Evolutionary conservation across 345 rosid genomes (phyloP).

Genomic region (Salix suchowensis): DNA sequence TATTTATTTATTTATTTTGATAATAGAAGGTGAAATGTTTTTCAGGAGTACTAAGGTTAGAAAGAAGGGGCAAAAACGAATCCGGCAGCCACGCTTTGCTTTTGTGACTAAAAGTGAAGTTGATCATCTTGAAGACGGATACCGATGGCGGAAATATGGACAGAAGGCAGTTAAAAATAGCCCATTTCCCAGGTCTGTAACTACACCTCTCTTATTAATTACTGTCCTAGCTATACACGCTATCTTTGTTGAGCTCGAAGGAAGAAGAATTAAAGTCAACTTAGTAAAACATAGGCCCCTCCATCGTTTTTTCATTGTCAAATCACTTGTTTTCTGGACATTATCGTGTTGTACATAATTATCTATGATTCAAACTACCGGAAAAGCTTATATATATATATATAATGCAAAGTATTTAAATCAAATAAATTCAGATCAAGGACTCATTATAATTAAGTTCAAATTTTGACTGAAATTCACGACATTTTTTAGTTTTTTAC

Average conservation of each 20-base stretch:
- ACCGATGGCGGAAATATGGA: slow-evolving; percentile 84
- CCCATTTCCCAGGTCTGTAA: slow-evolving; percentile 74
- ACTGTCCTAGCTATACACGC: not conserved
- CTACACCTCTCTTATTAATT: not conserved
- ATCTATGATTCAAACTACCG: too few relatives aligned
- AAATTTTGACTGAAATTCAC: too few relatives aligned
- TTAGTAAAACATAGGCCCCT: not conserved
- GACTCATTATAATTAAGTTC: too few relatives aligned
- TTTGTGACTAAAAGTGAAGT: slow-evolving; percentile 94
- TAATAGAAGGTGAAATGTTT: slow-evolving; percentile 32
- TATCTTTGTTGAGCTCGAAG: not conserved
- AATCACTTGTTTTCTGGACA: too few relatives aligned
- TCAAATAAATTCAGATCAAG: too few relatives aligned
- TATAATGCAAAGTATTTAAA: too few relatives aligned
- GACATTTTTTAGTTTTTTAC: too few relatives aligned
- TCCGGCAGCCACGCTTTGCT: slow-evolving; percentile 79
- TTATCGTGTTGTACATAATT: too few relatives aligned
- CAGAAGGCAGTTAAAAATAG: slow-evolving; percentile 93
- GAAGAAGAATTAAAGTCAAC: not conserved
- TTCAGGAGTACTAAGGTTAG: slow-evolving; percentile 54
- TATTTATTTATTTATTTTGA: slow-evolving; percentile 4
- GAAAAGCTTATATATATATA: too few relatives aligned
- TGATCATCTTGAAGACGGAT: slow-evolving; percentile 97
- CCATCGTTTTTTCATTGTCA: too few relatives aligned
- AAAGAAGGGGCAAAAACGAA: slow-evolving; percentile 80